Evolutionary conservation across 1,139 yeast genomes (phyloP).

Genomic region (Geotrichum citri-aurantii): DNA sequence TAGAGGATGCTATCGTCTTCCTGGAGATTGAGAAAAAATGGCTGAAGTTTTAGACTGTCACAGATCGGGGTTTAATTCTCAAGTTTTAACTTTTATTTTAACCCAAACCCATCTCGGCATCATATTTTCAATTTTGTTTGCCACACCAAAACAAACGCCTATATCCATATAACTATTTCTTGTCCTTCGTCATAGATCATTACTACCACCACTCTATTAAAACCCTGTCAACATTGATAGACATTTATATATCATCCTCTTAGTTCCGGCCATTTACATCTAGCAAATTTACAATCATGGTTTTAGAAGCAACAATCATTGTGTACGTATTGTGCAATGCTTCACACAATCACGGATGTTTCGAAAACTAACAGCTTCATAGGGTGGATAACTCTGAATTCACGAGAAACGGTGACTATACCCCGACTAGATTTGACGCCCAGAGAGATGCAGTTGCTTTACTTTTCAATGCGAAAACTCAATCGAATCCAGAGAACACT

Average conservation of each 20-base stretch:
- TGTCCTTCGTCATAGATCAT: not conserved
- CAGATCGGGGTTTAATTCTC: not conserved
- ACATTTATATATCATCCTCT: not conserved
- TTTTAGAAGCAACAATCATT: slow-evolving; percentile 92
- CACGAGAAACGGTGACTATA: slow-evolving; percentile 92
- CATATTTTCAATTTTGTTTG: not conserved
- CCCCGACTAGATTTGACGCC: slow-evolving; percentile 86
- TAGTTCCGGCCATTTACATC: not conserved
- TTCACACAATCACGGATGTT: not conserved
- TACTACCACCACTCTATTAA: not conserved
- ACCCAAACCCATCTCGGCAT: not conserved
- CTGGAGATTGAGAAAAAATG: not conserved
- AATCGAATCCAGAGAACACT: slow-evolving; percentile 88
- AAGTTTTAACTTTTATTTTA: not conserved
- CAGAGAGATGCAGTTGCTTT: slow-evolving; percentile 89
- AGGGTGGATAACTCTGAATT: slow-evolving; percentile 89
- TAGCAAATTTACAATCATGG: slow-evolving; percentile 48
- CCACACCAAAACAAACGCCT: not conserved
- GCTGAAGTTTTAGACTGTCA: not conserved
- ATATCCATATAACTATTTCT: not conserved
- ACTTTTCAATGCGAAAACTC: slow-evolving; percentile 79
- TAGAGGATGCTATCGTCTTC: not conserved
- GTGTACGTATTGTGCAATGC: slow-evolving; percentile 40
- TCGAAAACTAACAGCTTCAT: slow-evolving; percentile 11
- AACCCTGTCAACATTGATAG: not conserved